phyloP scores from a whole-genome alignment of 1,284 basidiomycete species.

The Fomes fomentarius region DNA sequence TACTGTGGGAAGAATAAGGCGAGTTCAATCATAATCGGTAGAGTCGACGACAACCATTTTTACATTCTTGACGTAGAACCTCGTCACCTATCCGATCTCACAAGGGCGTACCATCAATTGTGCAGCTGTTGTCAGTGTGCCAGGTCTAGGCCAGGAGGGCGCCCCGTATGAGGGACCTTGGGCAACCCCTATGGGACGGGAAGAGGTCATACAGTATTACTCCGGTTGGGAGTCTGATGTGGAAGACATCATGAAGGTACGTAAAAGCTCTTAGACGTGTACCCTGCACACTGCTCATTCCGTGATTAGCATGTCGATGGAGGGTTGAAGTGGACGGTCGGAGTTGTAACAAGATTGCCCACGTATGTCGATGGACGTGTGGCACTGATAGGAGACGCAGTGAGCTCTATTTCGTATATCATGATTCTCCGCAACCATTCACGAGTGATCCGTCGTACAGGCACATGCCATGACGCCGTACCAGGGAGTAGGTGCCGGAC shows the following conservation, averaged over 20 bases:
- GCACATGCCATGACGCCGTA: conserved; percentile 34
- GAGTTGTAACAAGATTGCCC: conserved; percentile 27
- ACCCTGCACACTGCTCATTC: background rate
- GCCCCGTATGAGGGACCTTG: conserved; percentile 27
- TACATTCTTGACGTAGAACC: background rate
- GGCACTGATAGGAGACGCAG: conserved; percentile 36
- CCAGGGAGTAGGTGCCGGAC: conserved; percentile 42
- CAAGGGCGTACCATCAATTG: conserved; percentile 24
- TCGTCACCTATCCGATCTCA: conserved; percentile 11
- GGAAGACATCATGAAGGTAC: conserved; percentile 21
- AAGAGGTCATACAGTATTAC: conserved; percentile 24
- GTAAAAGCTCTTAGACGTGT: background rate
- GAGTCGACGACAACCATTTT: too few species aligned
- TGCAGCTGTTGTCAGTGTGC: conserved; percentile 26
- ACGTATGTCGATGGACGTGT: conserved; percentile 28
- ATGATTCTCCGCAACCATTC: too few species aligned
- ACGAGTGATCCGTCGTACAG: too few species aligned
- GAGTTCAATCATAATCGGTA: too few species aligned
- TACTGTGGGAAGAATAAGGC: too few species aligned
- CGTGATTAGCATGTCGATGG: background rate
- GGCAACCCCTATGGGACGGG: conserved; percentile 20
- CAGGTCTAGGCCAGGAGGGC: conserved; percentile 25
- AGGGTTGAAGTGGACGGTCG: conserved; percentile 28
- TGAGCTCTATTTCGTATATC: conserved; percentile 11
- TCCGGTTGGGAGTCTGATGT: conserved; percentile 32